phyloP scores from a whole-genome alignment of 805 yeast species.

The Wickerhamia fluorescens region DNA sequence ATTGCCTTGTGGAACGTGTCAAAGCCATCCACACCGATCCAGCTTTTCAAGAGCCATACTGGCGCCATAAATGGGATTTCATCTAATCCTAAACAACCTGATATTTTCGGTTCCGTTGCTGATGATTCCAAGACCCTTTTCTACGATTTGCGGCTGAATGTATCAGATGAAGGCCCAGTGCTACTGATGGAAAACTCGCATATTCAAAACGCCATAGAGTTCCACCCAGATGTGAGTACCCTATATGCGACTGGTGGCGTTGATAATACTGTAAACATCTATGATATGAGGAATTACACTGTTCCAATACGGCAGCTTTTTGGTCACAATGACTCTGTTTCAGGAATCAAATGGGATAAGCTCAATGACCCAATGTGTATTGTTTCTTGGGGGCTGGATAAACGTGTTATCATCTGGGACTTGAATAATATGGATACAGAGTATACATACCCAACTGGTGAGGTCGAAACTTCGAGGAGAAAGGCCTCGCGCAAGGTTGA shows the following conservation, averaged over 20 bases:
- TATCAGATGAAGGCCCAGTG: conserved; percentile 28
- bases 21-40: conserved; percentile 39
- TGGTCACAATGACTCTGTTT: conserved; percentile 50
- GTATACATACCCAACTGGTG: conserved; percentile 28
- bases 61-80: conserved; percentile 63
- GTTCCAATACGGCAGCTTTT: conserved; percentile 56
- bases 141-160: conserved; percentile 44
- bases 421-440: conserved; percentile 52
- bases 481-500: conserved; percentile 45
- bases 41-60: conserved; percentile 42
- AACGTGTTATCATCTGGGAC: conserved; percentile 73
- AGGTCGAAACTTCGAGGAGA: conserved; percentile 44
- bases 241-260: conserved; percentile 72
- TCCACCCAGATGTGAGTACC: conserved; percentile 48
- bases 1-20: conserved; percentile 66
- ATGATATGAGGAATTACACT: conserved; percentile 64
- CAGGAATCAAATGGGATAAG: conserved; percentile 42
- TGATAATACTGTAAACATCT: conserved; percentile 64
- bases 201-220: conserved; percentile 62
- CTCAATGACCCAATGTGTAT: conserved; percentile 44
- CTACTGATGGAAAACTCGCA: conserved; percentile 41
- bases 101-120: conserved; percentile 61
- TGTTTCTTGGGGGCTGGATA: conserved; percentile 56
- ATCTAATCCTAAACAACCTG: conserved; percentile 35
- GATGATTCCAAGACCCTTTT: conserved; percentile 61